Percentiles rank a stretch among this genome's conserved stretches.
These are phyloP conservation scores for Ustilago loliicola DNA, from an alignment of 1,284 basidiomycete species.

Conservation along the genomic window DNA sequence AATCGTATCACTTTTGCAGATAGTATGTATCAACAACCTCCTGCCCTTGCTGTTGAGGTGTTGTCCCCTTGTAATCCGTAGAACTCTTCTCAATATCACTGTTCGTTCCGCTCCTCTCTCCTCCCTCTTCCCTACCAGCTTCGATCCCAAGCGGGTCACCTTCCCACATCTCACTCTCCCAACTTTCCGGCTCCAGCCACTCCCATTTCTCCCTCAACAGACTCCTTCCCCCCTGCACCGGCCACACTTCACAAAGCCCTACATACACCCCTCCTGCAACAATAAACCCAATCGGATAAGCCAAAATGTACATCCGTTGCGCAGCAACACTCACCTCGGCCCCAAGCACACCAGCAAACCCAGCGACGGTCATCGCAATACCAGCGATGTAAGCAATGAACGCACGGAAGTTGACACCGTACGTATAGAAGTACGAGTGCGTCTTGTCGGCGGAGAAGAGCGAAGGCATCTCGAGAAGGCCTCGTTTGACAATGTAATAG, in stretches of 20 bases:
- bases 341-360: slow-evolving; percentile 74
- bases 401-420: slow-evolving; percentile 77
- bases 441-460: slow-evolving; percentile 46
- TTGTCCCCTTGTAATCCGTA: slow-evolving; percentile 17
- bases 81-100: slow-evolving; percentile 35
- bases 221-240: slow-evolving; percentile 31
- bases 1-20: slow-evolving; percentile 32
- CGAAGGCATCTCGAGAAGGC: slow-evolving; percentile 80
- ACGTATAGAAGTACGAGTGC: slow-evolving; percentile 80
- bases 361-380: slow-evolving; percentile 85
- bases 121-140: not conserved
- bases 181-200: slow-evolving; percentile 51
- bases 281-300: slow-evolving; percentile 69
- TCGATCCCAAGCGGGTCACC: not conserved
- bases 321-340: slow-evolving; percentile 61
- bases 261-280: slow-evolving; percentile 66
- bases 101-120: not conserved
- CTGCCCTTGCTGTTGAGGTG: slow-evolving; percentile 9
- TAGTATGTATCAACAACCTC: slow-evolving; percentile 34
- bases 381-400: slow-evolving; percentile 81
- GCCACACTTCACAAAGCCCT: slow-evolving; percentile 53
- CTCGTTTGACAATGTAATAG: slow-evolving; percentile 82
- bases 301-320: slow-evolving; percentile 69
- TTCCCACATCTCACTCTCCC: slow-evolving; percentile 52
- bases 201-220: slow-evolving; percentile 22